Base-by-base conservation (phyloP, 2,329 filamentous ascomycete species). In the Myriosclerotinia scirpicola region DNA sequence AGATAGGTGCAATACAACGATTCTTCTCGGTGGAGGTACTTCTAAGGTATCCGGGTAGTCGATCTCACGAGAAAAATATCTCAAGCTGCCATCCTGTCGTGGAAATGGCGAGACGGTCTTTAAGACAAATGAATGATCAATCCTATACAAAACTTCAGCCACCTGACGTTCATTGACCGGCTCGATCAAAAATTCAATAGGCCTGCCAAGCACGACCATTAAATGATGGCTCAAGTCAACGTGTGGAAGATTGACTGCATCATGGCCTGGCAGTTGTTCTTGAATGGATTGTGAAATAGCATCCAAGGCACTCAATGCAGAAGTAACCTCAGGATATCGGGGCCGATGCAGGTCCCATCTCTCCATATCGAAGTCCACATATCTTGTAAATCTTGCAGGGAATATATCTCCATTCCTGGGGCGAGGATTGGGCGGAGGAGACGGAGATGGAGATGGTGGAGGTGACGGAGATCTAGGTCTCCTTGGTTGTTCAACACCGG, bases 161-260 rank as follows among this genome's bases (percentile, higher is more conserved):
- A 61, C 58, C 8, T 61, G 30, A 7, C 58, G 58, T 34, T 61
- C 58, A 40, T 38, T 15, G 5, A 61, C 26, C 26, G 58, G 58
- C 7, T 26, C n/a, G 30, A 38, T 38, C 20, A 38, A 2, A 9
- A 26, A 50, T 8, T 2, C 14, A 1, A 17, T 12, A 26, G 17
- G 1, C 14, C 30, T 38, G 4, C 44, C 58, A 38, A 50, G 4
- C 9, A 46, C 34, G 1, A 0, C 2, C 9, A 15, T 3, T 11
- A 50, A 38, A 17, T 17, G 20, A 20, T 0, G 0, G 3, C 14
- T 1, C 4, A 50, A 40, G 4, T 11, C 14, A 7, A 9, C n/a
- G 34, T 3, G 0, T 2, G 9, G 0, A 26, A 50, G 7, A 14
- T 38, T 1, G 34, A 5, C 9, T 38, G 34, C 58, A 26, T 12